Evolutionary conservation across 495 filamentous ascomycete genomes (phyloP).

Genomic region (Aspergillus saccharolyticus): DNA sequence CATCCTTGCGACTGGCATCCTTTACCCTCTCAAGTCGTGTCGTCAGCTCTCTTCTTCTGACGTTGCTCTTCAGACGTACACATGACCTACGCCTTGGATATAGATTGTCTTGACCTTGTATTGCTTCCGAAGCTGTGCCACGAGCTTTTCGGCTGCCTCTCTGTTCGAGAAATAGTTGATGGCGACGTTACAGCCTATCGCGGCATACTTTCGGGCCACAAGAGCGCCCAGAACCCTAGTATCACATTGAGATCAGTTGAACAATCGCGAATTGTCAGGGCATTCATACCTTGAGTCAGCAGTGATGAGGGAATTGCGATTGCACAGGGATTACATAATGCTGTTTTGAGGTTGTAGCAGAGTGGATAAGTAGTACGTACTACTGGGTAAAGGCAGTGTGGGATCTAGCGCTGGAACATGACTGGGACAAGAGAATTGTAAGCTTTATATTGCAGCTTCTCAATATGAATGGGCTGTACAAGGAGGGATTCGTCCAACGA

Average conservation of each 20-base stretch:
- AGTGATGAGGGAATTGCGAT: slow-evolving; percentile 62
- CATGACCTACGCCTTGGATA: too few species aligned
- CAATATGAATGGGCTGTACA: too few species aligned
- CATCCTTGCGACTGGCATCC: slow-evolving; percentile 55
- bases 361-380: too few species aligned
- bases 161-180: slow-evolving; percentile 62
- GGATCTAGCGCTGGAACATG: too few species aligned
- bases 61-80: too few species aligned
- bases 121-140: slow-evolving; percentile 45
- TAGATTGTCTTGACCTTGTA: too few species aligned
- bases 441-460: not conserved
- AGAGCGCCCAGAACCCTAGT: slow-evolving; percentile 61
- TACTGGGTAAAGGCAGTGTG: too few species aligned
- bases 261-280: not conserved
- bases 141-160: slow-evolving; percentile 51
- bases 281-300: not conserved
- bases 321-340: slow-evolving; percentile 60
- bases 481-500: too few species aligned
- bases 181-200: slow-evolving; percentile 60
- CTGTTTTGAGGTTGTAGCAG: not conserved
- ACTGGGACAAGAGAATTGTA: not conserved
- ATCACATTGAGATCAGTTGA: not conserved
- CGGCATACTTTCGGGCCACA: slow-evolving; percentile 59
- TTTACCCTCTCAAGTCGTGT: slow-evolving; percentile 47
- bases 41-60: too few species aligned